These are phyloP conservation scores for Hypoxylon sp. DNA, from an alignment of 2,329 filamentous ascomycete species.

Conservation along the genomic window DNA sequence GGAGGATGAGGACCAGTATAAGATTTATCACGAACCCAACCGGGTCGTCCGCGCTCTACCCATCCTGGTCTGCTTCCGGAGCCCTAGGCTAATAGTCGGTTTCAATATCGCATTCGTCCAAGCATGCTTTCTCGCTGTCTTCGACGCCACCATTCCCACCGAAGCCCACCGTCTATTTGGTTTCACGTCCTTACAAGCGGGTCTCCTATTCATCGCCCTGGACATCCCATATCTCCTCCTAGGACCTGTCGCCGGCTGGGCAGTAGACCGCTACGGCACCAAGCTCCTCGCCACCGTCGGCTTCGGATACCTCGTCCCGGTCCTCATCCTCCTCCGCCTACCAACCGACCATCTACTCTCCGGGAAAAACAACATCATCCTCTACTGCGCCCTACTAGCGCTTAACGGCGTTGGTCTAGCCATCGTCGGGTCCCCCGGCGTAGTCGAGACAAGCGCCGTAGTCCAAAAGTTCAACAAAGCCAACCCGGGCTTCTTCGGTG, in stretches of 20 bases:
- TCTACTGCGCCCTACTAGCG: slow-evolving; percentile 49
- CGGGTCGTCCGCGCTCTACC: slow-evolving; percentile 58
- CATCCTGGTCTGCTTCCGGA: slow-evolving; percentile 60
- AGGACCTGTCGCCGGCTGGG: slow-evolving; percentile 53
- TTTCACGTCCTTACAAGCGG: slow-evolving; percentile 55
- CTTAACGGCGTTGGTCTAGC: slow-evolving; percentile 67
- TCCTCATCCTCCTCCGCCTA: slow-evolving; percentile 71
- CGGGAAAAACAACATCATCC: slow-evolving; percentile 38
- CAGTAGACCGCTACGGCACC: slow-evolving; percentile 55
- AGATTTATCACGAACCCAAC: slow-evolving; percentile 57
- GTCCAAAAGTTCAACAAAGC: slow-evolving; percentile 68
- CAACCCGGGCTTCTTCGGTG: slow-evolving; percentile 68
- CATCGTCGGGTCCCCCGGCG: slow-evolving; percentile 64
- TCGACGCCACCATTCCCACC: slow-evolving; percentile 57
- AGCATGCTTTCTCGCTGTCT: slow-evolving; percentile 55
- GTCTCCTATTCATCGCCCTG: slow-evolving; percentile 56
- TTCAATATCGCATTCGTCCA: slow-evolving; percentile 59
- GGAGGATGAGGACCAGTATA: slow-evolving; percentile 54
- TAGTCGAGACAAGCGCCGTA: slow-evolving; percentile 69
- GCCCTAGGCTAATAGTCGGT: slow-evolving; percentile 57
- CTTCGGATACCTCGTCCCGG: slow-evolving; percentile 68
- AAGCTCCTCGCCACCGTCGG: slow-evolving; percentile 53
- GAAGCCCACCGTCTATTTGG: slow-evolving; percentile 55
- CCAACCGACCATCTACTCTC: slow-evolving; percentile 60
- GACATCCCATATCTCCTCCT: slow-evolving; percentile 55